Base-by-base conservation (phyloP, 75 land plant genomes). In the Sequoiadendron giganteum region DNA sequence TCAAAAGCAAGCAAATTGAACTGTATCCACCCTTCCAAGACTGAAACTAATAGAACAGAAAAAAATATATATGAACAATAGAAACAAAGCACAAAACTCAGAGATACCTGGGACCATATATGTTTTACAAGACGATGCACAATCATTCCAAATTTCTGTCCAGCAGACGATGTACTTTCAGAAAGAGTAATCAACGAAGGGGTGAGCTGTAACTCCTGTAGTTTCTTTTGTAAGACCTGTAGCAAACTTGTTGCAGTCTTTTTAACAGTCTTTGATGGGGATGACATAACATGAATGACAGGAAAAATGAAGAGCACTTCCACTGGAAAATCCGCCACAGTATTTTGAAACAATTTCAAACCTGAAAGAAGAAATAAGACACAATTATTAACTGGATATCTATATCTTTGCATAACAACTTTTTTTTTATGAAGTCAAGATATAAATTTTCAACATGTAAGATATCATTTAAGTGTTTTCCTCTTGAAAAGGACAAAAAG, bases 261-360 rank as follows among this genome's bases (percentile, higher is more conserved):
- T 87, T 96, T 96, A 56, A 96, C 86, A 49, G 87, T 89, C 73
- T 82, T 91, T 42, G 96, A 93, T 49, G 97, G 95, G 70, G 94
- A 95, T n/a, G 94, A 91, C 83, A 95, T 56, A 38, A 94, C 89
- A 80, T 80, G 88, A 75, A 96, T 73, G 25, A 89, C 85, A 75
- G 97, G 95, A 86, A 96, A 92, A 30, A 94, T 65, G 25, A 91
- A 91, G 34, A 92, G 82, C 36, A 94, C 89, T 88, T 91, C 93
- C 61, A 85, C 40, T 15, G 65, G 65, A 85, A 32, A 52, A 34
- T 36, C 58, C 7, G 3, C n/a, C 15, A 19, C 86, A 52, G 1
- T 34, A 13, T 30, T 55, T 52, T 85, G 40, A 36, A 32, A 55
- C 18, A 32, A 36, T 28, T 3, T 42, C 18, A 54, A 34, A 1